Percentiles rank a stretch among this genome's conserved stretches.
Evolutionary conservation across 225 moss, liverwort and hornwort species (phyloP).

Genomic region (Pseudisothecium myosuroides): DNA sequence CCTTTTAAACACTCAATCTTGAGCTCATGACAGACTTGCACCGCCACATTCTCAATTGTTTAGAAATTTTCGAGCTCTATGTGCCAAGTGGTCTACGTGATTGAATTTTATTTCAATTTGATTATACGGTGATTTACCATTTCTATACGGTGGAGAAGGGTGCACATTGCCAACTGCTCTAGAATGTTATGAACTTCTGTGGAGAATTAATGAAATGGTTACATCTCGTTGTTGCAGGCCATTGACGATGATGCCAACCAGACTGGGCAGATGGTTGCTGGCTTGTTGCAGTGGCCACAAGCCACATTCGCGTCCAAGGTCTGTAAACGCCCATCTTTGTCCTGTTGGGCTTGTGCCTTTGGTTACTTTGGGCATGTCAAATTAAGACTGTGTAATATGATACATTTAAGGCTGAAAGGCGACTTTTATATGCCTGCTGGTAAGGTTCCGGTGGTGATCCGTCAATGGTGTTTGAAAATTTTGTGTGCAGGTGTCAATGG

Average conservation of each 20-base stretch:
- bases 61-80: not conserved
- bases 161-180: not conserved
- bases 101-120: not conserved
- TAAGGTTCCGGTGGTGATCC: not conserved
- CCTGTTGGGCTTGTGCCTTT: not conserved
- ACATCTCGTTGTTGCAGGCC: conserved; percentile 32
- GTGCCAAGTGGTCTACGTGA: not conserved
- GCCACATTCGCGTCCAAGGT: conserved; percentile 92
- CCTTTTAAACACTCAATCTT: not conserved
- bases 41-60: not conserved
- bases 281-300: conserved; percentile 94
- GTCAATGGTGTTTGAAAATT: not conserved
- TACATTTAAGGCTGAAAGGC: not conserved
- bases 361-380: not conserved
- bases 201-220: not conserved
- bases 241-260: conserved; percentile 97
- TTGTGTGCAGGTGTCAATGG: conserved; percentile 48
- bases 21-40: not conserved
- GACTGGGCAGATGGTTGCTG: conserved; percentile 98
- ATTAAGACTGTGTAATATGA: not conserved
- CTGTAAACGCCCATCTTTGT: not conserved
- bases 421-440: not conserved
- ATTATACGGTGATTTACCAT: not conserved
- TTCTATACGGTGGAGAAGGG: not conserved
- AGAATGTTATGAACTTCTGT: not conserved